phyloP scores from a whole-genome alignment of 2,329 filamentous ascomycete genomes.

The Pseudogymnoascus sp. region DNA sequence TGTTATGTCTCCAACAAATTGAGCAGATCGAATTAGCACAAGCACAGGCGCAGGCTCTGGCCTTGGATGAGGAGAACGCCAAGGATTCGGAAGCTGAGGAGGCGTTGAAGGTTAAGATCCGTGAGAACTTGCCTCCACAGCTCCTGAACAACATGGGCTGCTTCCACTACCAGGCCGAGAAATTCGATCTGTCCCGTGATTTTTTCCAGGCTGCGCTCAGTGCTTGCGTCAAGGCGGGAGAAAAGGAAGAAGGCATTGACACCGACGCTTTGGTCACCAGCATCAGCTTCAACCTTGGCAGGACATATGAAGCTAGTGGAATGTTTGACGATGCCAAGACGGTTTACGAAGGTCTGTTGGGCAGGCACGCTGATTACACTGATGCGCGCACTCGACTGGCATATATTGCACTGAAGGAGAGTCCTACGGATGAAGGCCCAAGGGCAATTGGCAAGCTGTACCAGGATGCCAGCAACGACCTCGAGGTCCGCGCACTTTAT shows the following conservation, averaged over 20 bases:
- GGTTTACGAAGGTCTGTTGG: constrained; percentile 78
- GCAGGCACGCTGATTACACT: constrained; percentile 82
- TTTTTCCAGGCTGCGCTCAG: constrained; percentile 88
- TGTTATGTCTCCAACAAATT: constrained; percentile 85
- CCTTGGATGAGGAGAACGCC: constrained; percentile 61
- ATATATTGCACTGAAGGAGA: constrained; percentile 77
- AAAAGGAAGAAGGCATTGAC: constrained; percentile 67
- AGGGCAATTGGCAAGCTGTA: constrained; percentile 81
- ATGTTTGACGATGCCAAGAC: constrained; percentile 75
- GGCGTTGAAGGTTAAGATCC: constrained; percentile 51
- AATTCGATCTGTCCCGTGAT: constrained; percentile 68
- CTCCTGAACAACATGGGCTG: constrained; percentile 96
- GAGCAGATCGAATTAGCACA: constrained; percentile 82
- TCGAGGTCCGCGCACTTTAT: constrained; percentile 87
- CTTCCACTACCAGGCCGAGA: constrained; percentile 85
- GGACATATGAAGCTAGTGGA: constrained; percentile 82
- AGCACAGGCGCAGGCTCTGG: constrained; percentile 20
- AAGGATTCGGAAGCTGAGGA: constrained; percentile 51
- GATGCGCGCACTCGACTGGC: constrained; percentile 83
- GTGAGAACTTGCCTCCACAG: constrained; percentile 77
- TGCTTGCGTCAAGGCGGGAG: constrained; percentile 73
- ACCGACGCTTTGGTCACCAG: constrained; percentile 89
- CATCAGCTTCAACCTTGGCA: constrained; percentile 91
- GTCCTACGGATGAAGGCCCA: constrained; percentile 76
- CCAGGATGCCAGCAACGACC: constrained; percentile 71